Conservation (phyloP, 768 basidiomycete species). For the Brasilioporus rufonigricans region DNA sequence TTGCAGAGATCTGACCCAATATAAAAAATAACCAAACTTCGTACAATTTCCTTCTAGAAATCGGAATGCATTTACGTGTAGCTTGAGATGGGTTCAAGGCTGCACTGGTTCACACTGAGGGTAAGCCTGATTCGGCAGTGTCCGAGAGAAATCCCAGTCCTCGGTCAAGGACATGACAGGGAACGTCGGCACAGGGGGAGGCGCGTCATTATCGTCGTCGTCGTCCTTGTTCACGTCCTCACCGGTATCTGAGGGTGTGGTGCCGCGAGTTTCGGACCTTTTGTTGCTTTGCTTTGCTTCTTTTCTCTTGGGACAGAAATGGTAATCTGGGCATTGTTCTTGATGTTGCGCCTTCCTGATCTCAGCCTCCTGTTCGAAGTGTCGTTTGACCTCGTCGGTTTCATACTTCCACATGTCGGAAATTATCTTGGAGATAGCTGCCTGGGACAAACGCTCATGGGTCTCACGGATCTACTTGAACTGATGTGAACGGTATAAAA, state of each 20-base stretch:
- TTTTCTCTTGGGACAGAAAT: conserved; percentile 54
- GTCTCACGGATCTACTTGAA: conserved; percentile 29
- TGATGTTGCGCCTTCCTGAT: conserved; percentile 51
- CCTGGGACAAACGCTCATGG: conserved; percentile 45
- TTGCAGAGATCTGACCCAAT: too few species aligned
- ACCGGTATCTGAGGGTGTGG: conserved; percentile 5
- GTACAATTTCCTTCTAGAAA: too few species aligned
- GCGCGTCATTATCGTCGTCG: neutral
- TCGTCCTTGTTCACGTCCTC: neutral
- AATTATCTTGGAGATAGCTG: conserved; percentile 62
- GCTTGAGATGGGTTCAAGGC: too few species aligned
- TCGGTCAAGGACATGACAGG: conserved; percentile 1
- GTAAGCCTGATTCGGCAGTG: too few species aligned
- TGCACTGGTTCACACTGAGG: too few species aligned
- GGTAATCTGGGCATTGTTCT: conserved; percentile 52
- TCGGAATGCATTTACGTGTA: too few species aligned
- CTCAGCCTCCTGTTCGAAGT: conserved; percentile 55
- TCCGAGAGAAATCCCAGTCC: too few species aligned
- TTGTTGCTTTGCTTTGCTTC: conserved; percentile 40
- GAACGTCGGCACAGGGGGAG: neutral
- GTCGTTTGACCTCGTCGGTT: conserved; percentile 40
- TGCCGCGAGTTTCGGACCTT: conserved; percentile 21
- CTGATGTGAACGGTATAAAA: conserved; percentile 69
- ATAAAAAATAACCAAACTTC: too few species aligned
- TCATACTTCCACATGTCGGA: conserved; percentile 66